phyloP scores from a whole-genome alignment of 2,329 filamentous ascomycete genomes.

The Neonectria sp. region DNA sequence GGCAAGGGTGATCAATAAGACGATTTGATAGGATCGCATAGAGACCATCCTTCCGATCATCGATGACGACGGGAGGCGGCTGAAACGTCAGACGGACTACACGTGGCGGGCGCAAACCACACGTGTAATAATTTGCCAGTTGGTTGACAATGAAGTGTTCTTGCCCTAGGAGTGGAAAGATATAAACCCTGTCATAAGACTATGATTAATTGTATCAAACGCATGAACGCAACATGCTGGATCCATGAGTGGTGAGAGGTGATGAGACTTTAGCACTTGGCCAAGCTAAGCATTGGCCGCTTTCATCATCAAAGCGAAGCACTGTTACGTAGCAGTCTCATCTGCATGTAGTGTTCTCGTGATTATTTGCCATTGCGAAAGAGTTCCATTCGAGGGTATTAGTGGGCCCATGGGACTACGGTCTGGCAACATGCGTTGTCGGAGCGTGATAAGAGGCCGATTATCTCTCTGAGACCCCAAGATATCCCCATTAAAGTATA shows the following conservation, averaged over 20 bases:
- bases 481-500: background rate
- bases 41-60: background rate
- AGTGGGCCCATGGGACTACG: background rate
- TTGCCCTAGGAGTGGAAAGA: background rate
- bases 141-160: background rate
- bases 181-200: background rate
- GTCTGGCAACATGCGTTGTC: background rate
- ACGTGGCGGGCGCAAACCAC: background rate
- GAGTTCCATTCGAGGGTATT: background rate
- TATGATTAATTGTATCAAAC: background rate
- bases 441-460: background rate
- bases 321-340: background rate
- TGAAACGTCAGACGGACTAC: conserved; percentile 5
- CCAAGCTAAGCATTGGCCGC: background rate
- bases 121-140: no score
- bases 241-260: background rate
- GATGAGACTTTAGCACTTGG: no score
- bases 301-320: background rate
- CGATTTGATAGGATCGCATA: conserved; percentile 27
- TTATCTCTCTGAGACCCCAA: background rate
- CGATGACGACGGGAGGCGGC: background rate
- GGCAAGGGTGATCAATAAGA: background rate
- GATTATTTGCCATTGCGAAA: background rate
- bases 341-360: background rate
- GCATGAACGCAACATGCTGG: background rate